Evolutionary conservation across 2,329 filamentous ascomycete genomes (phyloP), one percentile per base, ranked within the genome.

Genomic region (Sporothrix variecibatus): DNA sequence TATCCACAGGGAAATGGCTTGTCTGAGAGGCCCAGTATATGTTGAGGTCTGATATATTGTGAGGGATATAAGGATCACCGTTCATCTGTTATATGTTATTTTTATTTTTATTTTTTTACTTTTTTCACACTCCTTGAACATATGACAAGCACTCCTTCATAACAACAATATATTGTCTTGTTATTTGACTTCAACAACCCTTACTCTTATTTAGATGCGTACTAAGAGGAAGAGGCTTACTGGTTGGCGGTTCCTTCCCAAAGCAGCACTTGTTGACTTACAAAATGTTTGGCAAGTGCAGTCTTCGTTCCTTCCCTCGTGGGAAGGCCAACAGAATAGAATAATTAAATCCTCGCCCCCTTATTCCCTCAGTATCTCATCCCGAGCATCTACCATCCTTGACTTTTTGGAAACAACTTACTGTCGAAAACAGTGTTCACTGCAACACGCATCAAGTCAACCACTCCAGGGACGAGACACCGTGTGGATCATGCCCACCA

Each of bases 161-260:
- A 11, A 68, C 38, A 67, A 20, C 62, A 67, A 67, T 28, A 28
- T 46, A 67, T 46, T 46, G 62, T 46, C n/a, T 23, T 67, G 23
- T 12, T 67, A 46, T 46, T 26, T 23, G 34, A 65, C 26, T 11
- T 11, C 26, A 26, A 26, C 34, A 34, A 6, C 17, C 3, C 15
- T n/a, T n/a, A n/a, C 51, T 2, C n/a, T 15, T 23, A 26, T 56
- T 26, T 8, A 26, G 11, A 58, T 17, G 17, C 53, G 28, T 58
- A 28, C 23, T 28, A 5, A 8, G 34, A 34, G 6, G 15, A 49
- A 43, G 40, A 9, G 12, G 40, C 40, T 11, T 43, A 6, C 11
- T 49, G 12, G 43, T 20, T 49, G 43, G 15, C 20, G 12, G 43
- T 6, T 49, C 2, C 43, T 49, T 49, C 43, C 43, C 3, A 49